Conservation (phyloP, 306 rosid species). For the Delonix regia region DNA sequence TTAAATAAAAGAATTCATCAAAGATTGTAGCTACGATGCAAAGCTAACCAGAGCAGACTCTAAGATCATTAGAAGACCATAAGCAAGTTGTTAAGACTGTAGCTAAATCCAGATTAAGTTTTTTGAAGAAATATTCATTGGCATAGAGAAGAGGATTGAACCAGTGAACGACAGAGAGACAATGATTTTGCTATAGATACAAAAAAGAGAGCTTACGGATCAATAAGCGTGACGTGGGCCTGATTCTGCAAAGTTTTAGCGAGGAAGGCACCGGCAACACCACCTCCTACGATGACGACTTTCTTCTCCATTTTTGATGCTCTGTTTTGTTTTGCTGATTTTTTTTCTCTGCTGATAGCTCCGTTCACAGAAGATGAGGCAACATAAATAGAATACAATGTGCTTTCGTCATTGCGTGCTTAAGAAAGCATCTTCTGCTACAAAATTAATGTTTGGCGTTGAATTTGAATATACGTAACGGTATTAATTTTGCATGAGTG, state of each 20-base stretch:
- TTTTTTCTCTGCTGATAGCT: slow-evolving; percentile 23
- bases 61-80: too few species aligned
- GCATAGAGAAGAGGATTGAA: background rate
- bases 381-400: slow-evolving; percentile 35
- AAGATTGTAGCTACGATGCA: too few species aligned
- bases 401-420: slow-evolving; percentile 42
- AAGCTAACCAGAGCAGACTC: too few species aligned
- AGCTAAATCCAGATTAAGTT: background rate
- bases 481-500: background rate
- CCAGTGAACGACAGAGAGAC: background rate
- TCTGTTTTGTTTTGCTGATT: background rate
- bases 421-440: background rate
- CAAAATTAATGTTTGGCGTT: slow-evolving; percentile 5
- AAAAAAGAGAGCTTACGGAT: slow-evolving; percentile 51
- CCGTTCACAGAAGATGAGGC: slow-evolving; percentile 7
- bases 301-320: slow-evolving; percentile 31
- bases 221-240: slow-evolving; percentile 70
- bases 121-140: background rate
- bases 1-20: too few species aligned
- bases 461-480: slow-evolving; percentile 32
- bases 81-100: too few species aligned
- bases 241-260: slow-evolving; percentile 66
- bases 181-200: background rate
- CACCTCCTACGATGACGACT: slow-evolving; percentile 84
- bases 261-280: slow-evolving; percentile 75